Evolutionary conservation across 2,329 filamentous ascomycete species (phyloP), one percentile per base, ranked within the genome.

Genomic region (Alternaria gaisen): DNA sequence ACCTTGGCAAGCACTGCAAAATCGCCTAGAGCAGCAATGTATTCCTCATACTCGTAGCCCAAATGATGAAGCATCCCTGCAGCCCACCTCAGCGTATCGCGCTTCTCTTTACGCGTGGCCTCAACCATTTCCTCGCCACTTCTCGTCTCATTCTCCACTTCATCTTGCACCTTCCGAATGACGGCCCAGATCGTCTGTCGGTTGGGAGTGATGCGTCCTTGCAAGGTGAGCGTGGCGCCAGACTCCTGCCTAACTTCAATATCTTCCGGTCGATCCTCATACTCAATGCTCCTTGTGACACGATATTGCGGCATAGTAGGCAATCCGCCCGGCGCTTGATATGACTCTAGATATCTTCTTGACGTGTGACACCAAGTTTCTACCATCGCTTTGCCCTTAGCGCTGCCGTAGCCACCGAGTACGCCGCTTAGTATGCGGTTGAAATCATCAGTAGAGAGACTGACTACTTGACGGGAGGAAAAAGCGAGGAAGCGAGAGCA

Each of bases 391-490:
- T 78, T 82, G 59, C 84, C 88, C 34, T 78, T 78, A 10, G 64
- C 56, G 58, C 81, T 83, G 55, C 83, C 84, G 47, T 83, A 80
- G 0, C 78, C 77, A 28, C 83, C 80, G 3, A 86, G 82, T 9
- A 88, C 78, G n/a, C 84, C 85, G 43, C 82, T 78, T 7, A 91
- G 82, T 7, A 88, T 62, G 18, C 71, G 68, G 61, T 87, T 84
- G 79, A 88, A 87, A 6, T 83, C 74, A 3, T 72, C 69, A 0
- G 79, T 67, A 16, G 70, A 69, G 12, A 79, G 65, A 34, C 54
- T 69, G 44, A 77, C 62, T 11, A 22, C 51, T 56, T 74, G 71
- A 16, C 72, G 70, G 2, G 64, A 65, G 10, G 72, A 72, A 38
- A 70, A 63, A 2, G 66, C 63, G 9, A 79, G 66, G 43, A 79